Base-by-base conservation (phyloP, 352 stramenopile genomes). In the Phytophthora palmivora region DNA sequence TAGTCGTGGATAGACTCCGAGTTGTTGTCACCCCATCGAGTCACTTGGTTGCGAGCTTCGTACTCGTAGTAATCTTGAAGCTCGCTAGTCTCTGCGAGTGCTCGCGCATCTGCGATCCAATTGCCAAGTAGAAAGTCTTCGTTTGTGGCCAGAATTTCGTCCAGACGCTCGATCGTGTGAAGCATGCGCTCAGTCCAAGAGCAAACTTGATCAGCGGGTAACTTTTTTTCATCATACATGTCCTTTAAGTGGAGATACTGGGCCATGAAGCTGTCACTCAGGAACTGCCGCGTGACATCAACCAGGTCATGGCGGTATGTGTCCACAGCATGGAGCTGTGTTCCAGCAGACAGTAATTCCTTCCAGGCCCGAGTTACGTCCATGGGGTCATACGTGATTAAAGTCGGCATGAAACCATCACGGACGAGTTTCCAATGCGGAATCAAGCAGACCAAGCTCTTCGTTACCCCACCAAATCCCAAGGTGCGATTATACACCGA, bases 21-120 rank as follows among this genome's bases (percentile, higher is more conserved):
- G 67, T 93, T 93, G 65, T 89, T 68, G 65, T 93, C 84, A 8
- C 84, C 84, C 84, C 84, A 93, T 2, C 84, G 80, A 4, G 84
- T 93, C 46, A 93, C 76, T 63, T 91, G 82, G 58, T 93, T 93
- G 19, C 84, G 82, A n/a, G 84, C 84, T 63, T 93, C 80, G 58
- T 91, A 93, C 61, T 93, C 84, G 57, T 85, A 88, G 60, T 91
- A 93, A 15, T 75, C 58, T 34, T 79, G 63, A 28, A 28, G 24
- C 3, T 28, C 6, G 24, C 6, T 6, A 6, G 6, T 6, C 24
- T 28, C 56, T 8, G 62, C 78, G 7, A 93, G 69, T 0, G 68
- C 69, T 6, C 78, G 78, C 0, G 84, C 84, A 47, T 91, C 78
- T 14, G 63, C 64, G 50, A 91, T 80, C 84, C 84, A 93, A 4